Conservation (phyloP, 2,329 filamentous ascomycete species). For the Cladosporium colombiae region DNA sequence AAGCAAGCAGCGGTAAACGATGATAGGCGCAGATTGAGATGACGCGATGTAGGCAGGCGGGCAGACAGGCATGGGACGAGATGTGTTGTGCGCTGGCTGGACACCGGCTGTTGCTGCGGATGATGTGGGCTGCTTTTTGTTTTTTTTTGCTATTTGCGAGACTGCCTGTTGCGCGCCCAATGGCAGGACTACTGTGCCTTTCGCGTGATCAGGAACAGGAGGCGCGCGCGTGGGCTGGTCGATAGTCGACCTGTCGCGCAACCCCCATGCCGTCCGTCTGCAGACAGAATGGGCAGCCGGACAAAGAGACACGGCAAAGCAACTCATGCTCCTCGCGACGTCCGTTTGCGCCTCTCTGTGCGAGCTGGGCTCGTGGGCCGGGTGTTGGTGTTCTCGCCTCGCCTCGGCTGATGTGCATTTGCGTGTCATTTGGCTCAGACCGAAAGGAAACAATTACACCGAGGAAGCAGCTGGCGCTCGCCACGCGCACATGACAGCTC, state of each 20-base stretch:
- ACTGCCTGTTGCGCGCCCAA: not conserved
- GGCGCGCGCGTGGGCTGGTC: conserved; percentile 3
- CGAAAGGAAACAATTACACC: not conserved
- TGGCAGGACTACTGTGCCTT: not conserved
- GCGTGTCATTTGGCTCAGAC: conserved; percentile 5
- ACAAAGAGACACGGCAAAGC: not conserved
- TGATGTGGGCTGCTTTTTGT: conserved; percentile 1
- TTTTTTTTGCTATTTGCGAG: conserved; percentile 7
- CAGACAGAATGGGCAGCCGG: not conserved
- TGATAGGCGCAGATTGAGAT: not conserved
- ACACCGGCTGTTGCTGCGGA: conserved; percentile 2
- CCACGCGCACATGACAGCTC: not conserved
- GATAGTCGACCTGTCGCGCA: conserved; percentile 1
- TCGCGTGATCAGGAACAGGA: not conserved
- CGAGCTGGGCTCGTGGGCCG: not conserved
- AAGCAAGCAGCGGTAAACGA: conserved; percentile 14
- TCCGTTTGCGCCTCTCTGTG: not conserved
- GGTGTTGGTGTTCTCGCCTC: conserved; percentile 3
- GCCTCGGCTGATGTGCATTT: not conserved
- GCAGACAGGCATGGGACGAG: conserved; percentile 3
- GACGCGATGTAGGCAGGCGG: not conserved
- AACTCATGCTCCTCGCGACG: not conserved
- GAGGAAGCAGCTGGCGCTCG: not conserved
- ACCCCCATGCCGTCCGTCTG: not conserved
- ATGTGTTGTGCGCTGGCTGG: conserved; percentile 14